Conservation (phyloP, 2,329 filamentous ascomycete genomes). For the Colletotrichum tamarilloi region DNA sequence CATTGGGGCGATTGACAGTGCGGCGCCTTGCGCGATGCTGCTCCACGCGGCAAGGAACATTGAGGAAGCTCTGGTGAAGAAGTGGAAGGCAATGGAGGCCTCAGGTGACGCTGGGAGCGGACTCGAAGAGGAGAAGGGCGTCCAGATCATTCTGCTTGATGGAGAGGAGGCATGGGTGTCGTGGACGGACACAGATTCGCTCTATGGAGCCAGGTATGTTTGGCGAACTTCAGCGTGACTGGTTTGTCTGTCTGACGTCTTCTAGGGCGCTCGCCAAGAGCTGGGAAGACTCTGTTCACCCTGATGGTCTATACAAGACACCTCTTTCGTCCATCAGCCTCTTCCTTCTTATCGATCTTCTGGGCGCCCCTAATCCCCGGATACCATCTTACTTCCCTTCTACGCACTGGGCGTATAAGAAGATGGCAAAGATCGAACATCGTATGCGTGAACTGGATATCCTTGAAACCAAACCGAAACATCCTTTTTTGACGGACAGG, state of each 20-base stretch:
- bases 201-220: conserved; percentile 84
- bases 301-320: conserved; percentile 79
- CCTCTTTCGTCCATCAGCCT: conserved; percentile 84
- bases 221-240: not conserved
- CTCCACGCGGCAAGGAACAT: conserved; percentile 86
- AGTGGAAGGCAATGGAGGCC: conserved; percentile 80
- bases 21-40: conserved; percentile 93
- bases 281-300: conserved; percentile 80
- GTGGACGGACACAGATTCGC: conserved; percentile 85
- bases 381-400: conserved; percentile 90
- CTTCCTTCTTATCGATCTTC: conserved; percentile 91
- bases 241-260: not conserved
- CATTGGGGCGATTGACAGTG: conserved; percentile 93
- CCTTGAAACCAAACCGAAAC: conserved; percentile 69
- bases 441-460: conserved; percentile 76
- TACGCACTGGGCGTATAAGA: conserved; percentile 93
- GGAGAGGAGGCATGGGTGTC: conserved; percentile 90
- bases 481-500: conserved; percentile 73
- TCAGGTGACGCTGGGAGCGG: conserved; percentile 63
- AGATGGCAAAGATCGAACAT: conserved; percentile 78
- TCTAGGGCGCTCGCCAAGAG: conserved; percentile 76
- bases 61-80: conserved; percentile 81
- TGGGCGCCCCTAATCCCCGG: conserved; percentile 75
- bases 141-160: conserved; percentile 91
- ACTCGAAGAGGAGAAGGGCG: conserved; percentile 80